These are phyloP conservation scores for Pseudogymnoascus sp. DNA, from an alignment of 2,329 filamentous ascomycete genomes.

Conservation along the genomic window DNA sequence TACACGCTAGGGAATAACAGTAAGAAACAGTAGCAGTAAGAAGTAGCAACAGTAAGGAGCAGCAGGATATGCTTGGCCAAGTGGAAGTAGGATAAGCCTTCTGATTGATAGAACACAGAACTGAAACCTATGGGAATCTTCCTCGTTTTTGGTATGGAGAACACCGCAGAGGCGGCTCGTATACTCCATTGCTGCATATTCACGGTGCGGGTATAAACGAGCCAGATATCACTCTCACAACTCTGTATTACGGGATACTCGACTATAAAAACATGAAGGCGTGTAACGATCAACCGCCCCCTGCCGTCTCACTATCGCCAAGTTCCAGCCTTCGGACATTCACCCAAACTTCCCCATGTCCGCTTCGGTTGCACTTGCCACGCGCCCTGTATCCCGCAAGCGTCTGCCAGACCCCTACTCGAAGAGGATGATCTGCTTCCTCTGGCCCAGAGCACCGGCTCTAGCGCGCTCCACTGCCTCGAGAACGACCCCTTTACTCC, in stretches of 20 bases:
- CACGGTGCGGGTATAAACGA: not conserved
- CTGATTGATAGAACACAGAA: no score
- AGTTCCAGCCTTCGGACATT: not conserved
- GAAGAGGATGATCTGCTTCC: constrained; percentile 5
- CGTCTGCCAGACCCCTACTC: not conserved
- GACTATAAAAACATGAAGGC: not conserved
- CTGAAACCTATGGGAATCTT: no score
- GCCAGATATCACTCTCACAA: not conserved
- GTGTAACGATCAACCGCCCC: not conserved
- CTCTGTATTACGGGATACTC: not conserved
- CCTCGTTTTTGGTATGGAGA: no score
- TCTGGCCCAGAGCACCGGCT: not conserved
- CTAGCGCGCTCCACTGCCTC: not conserved
- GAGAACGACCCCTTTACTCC: not conserved
- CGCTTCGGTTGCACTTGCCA: not conserved
- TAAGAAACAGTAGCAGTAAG: no score
- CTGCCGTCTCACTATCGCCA: not conserved
- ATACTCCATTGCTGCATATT: not conserved
- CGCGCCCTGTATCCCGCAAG: not conserved
- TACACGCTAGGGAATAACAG: no score
- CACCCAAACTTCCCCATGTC: no score
- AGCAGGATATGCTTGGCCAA: no score
- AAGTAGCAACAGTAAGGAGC: no score
- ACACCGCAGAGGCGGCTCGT: no score
- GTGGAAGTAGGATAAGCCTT: no score